A percentile compares a stretch with the other conserved stretches of the same genome.
phyloP scores from a whole-genome alignment of 2,329 filamentous ascomycete species.

The Colletotrichum melonis region DNA sequence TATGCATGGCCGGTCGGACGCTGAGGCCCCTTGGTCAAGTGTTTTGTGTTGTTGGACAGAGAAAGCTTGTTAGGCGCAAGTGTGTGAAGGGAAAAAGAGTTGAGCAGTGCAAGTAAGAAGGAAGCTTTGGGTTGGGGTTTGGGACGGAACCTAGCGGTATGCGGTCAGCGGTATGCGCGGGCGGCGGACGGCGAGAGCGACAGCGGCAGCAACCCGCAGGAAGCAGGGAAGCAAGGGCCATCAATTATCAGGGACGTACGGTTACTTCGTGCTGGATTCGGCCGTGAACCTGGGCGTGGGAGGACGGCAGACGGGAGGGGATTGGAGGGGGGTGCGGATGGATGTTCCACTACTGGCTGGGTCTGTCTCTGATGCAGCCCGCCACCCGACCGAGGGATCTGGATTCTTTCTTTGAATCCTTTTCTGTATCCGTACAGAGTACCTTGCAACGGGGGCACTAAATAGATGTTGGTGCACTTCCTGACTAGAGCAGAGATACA shows the following conservation, averaged over 20 bases:
- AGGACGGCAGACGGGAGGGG: not conserved
- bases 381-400: slow-evolving; percentile 5
- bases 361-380: not conserved
- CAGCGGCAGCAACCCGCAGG: not conserved
- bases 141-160: slow-evolving; percentile 16
- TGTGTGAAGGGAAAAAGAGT: slow-evolving; percentile 8
- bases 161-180: slow-evolving; percentile 4
- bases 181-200: slow-evolving; percentile 6
- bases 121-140: slow-evolving; percentile 29
- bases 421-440: not conserved
- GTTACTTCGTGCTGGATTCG: not conserved
- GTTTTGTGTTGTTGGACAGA: slow-evolving; percentile 27
- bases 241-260: slow-evolving; percentile 2
- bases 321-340: slow-evolving; percentile 1
- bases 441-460: too few species aligned
- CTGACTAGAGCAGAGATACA: not conserved
- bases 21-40: slow-evolving; percentile 30
- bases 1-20: slow-evolving; percentile 26
- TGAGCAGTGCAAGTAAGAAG: not conserved
- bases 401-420: not conserved
- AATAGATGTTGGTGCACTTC: too few species aligned
- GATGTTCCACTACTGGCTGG: not conserved
- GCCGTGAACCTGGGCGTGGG: not conserved
- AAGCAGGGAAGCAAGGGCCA: not conserved
- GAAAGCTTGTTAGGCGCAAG: slow-evolving; percentile 25